Conservation (phyloP, 371 early-diverging fungal genomes). For the Circinella umbellata region DNA sequence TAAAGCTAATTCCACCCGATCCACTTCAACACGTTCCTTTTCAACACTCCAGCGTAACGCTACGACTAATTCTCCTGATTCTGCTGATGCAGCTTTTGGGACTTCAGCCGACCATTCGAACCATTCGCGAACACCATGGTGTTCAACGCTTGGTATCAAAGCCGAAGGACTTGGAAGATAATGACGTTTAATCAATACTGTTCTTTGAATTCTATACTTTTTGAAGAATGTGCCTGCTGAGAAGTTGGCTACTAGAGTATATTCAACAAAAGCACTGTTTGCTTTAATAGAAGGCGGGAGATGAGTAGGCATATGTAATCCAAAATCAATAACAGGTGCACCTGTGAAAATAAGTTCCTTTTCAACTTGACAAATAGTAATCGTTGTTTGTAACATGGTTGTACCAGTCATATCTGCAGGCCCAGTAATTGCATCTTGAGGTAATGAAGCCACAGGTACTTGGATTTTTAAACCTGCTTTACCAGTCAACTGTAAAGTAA, state of each 20-base stretch:
- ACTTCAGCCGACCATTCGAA: constrained; percentile 54
- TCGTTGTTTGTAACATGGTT: constrained; percentile 34
- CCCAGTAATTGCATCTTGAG: constrained; percentile 9
- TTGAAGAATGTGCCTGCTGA: constrained; percentile 55
- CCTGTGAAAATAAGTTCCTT: constrained; percentile 55
- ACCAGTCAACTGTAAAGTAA: constrained; percentile 46
- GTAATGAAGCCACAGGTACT: constrained; percentile 23
- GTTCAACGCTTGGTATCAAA: constrained; percentile 44
- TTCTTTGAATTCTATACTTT: constrained; percentile 44
- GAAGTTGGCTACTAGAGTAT: constrained; percentile 48
- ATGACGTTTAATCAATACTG: constrained; percentile 42
- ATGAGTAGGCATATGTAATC: constrained; percentile 47
- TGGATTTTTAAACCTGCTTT: constrained; percentile 46
- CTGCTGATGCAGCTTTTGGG: constrained; percentile 48
- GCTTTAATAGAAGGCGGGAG: constrained; percentile 42
- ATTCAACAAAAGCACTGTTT: constrained; percentile 46
- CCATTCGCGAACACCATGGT: constrained; percentile 48
- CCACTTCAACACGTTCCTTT: constrained; percentile 49
- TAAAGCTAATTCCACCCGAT: constrained; percentile 36
- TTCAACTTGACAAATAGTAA: constrained; percentile 48
- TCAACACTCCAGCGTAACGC: constrained; percentile 52
- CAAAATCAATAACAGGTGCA: constrained; percentile 46
- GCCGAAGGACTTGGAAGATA: constrained; percentile 50
- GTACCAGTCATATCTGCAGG: constrained; percentile 20
- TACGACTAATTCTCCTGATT: constrained; percentile 47